phyloP scores from a whole-genome alignment of 805 yeast genomes.

The Lipomyces oligophaga region DNA sequence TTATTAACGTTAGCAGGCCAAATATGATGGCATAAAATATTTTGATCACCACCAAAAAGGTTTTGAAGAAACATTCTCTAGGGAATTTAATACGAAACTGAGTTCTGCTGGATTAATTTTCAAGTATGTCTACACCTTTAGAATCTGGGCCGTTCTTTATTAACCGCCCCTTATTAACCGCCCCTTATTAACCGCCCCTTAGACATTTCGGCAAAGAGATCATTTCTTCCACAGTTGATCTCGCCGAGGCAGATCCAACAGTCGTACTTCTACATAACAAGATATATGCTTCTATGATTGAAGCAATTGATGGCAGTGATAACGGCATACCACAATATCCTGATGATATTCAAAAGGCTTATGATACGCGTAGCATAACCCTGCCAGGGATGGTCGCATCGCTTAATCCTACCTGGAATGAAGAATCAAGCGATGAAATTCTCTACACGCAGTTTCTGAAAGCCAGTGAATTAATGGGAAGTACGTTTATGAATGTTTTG shows the following conservation, averaged over 20 bases:
- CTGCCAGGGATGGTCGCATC: slow-evolving; percentile 74
- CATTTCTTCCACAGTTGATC: slow-evolving; percentile 46
- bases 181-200: neutral
- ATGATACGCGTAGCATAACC: slow-evolving; percentile 67
- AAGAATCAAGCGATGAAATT: slow-evolving; percentile 54
- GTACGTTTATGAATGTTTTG: slow-evolving; percentile 64
- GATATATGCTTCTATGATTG: slow-evolving; percentile 82
- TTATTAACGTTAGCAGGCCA: slow-evolving; percentile 43
- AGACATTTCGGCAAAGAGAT: slow-evolving; percentile 44
- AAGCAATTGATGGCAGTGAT: slow-evolving; percentile 92
- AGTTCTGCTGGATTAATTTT: slow-evolving; percentile 92
- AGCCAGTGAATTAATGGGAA: slow-evolving; percentile 82
- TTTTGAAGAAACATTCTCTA: slow-evolving; percentile 67
- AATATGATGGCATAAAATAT: slow-evolving; percentile 77
- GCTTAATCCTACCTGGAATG: slow-evolving; percentile 84
- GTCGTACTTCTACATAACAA: slow-evolving; percentile 65
- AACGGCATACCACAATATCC: slow-evolving; percentile 80
- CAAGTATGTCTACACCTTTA: slow-evolving; percentile 40
- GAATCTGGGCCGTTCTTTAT: too few relatives aligned
- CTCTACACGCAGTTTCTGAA: slow-evolving; percentile 62
- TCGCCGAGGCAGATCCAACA: slow-evolving; percentile 39
- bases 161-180: slow-evolving; percentile 2
- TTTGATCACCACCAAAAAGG: slow-evolving; percentile 98
- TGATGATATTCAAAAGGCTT: slow-evolving; percentile 55
- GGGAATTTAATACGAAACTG: slow-evolving; percentile 64